These are phyloP conservation scores for Bipolaris sorokiniana DNA, from an alignment of 2,329 filamentous ascomycete genomes.

Conservation along the genomic window DNA sequence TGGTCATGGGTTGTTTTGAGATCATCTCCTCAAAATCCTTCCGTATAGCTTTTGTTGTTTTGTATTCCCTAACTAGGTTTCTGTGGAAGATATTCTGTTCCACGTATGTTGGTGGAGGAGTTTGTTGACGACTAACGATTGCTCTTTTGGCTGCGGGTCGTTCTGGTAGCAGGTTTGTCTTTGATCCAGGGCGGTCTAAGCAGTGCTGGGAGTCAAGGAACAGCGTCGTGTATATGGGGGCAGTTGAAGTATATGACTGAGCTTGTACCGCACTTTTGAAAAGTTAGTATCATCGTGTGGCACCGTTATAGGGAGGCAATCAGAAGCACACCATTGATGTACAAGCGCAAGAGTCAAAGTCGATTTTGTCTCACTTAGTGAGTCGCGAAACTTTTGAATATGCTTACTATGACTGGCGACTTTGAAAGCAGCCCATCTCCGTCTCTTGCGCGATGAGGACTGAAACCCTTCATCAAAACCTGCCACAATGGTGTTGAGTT, in stretches of 20 bases:
- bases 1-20: not conserved
- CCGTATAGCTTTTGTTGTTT: not conserved
- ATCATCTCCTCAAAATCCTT: not conserved
- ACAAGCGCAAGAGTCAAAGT: slow-evolving; percentile 22
- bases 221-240: too few species aligned
- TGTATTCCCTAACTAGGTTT: not conserved
- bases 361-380: slow-evolving; percentile 16
- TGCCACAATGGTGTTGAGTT: not conserved
- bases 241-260: not conserved
- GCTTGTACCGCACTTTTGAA: not conserved
- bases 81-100: not conserved
- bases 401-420: slow-evolving; percentile 14
- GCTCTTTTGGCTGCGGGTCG: not conserved
- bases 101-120: not conserved
- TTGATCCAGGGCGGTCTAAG: not conserved
- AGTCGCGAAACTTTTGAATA: slow-evolving; percentile 17
- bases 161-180: not conserved
- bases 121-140: not conserved
- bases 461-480: slow-evolving; percentile 12
- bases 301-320: not conserved
- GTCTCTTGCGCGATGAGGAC: slow-evolving; percentile 12
- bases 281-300: not conserved
- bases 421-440: slow-evolving; percentile 17
- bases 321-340: slow-evolving; percentile 13
- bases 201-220: not conserved